A percentile compares a stretch with the other conserved stretches of the same genome.
Conservation (phyloP, 2,329 filamentous ascomycete genomes). For the Akanthomyces dipterigenus region DNA sequence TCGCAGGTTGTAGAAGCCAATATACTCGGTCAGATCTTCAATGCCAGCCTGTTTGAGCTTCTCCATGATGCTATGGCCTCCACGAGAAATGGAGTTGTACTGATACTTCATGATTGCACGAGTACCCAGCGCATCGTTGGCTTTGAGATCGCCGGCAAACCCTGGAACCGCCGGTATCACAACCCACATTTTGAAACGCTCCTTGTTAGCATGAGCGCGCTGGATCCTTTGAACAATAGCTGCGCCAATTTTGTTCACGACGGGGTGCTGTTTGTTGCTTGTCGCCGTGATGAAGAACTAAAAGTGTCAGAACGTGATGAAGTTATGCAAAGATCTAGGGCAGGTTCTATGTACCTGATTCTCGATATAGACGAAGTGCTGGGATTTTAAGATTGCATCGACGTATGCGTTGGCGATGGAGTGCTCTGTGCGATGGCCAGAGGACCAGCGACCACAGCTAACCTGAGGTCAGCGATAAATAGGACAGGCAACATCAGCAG, state of each 20-base stretch:
- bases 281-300: slow-evolving; percentile 85
- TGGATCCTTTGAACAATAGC: slow-evolving; percentile 73
- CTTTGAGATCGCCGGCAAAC: slow-evolving; percentile 73
- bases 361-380: slow-evolving; percentile 74
- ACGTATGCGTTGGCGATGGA: slow-evolving; percentile 85
- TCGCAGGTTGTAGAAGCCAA: slow-evolving; percentile 78
- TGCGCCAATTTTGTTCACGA: slow-evolving; percentile 71
- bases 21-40: slow-evolving; percentile 62
- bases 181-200: slow-evolving; percentile 69
- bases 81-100: slow-evolving; percentile 71
- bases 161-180: slow-evolving; percentile 75
- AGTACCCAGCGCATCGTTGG: slow-evolving; percentile 66
- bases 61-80: slow-evolving; percentile 72
- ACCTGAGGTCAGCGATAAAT: background rate
- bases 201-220: slow-evolving; percentile 56
- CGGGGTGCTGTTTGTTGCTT: slow-evolving; percentile 59
- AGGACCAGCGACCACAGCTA: slow-evolving; percentile 46
- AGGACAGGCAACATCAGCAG: too few relatives aligned
- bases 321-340: rapidly evolving
- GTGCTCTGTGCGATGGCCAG: slow-evolving; percentile 52
- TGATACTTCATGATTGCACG: slow-evolving; percentile 86
- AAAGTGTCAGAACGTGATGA: slow-evolving; percentile 3
- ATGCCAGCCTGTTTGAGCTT: slow-evolving; percentile 61
- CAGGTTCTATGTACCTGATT: slow-evolving; percentile 46
- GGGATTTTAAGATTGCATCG: slow-evolving; percentile 58